A percentile compares a stretch with the other conserved stretches of the same genome.
phyloP scores from a whole-genome alignment of 306 rosid species.

The Datisca glomerata region DNA sequence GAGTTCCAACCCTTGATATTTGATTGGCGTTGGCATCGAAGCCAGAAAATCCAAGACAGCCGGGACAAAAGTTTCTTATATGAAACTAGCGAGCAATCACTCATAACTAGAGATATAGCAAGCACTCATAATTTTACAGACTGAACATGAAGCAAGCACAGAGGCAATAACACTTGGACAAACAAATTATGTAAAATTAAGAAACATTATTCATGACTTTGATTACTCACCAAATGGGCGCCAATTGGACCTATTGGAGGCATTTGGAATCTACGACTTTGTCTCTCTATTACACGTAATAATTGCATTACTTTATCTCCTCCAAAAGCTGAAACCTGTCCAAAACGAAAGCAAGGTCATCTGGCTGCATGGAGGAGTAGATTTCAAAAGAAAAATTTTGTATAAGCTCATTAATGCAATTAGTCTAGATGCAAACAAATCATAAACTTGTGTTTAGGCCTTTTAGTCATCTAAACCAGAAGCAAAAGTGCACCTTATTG shows the following conservation, averaged over 20 bases:
- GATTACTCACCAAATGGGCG: constrained; percentile 53
- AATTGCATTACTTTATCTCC: constrained; percentile 54
- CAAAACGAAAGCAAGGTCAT: not conserved
- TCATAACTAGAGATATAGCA: no score
- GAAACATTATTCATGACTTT: constrained; percentile 9
- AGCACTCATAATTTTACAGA: no score
- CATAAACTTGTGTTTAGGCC: not conserved
- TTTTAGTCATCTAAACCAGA: constrained; percentile 3
- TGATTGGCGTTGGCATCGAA: no score
- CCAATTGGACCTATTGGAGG: constrained; percentile 96
- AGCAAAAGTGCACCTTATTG: constrained; percentile 45
- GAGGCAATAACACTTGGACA: no score
- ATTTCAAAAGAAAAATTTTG: not conserved
- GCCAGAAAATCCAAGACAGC: no score
- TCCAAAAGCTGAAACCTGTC: constrained; percentile 76
- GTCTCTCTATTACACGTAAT: constrained; percentile 47
- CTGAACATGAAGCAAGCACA: no score
- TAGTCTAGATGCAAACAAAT: not conserved
- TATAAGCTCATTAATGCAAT: not conserved
- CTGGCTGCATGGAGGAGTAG: not conserved
- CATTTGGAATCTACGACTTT: constrained; percentile 40
- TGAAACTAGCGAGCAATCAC: no score
- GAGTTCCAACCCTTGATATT: no score
- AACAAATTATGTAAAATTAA: no score
- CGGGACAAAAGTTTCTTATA: no score